Percentiles rank a stretch among this genome's conserved stretches.
Evolutionary conservation across 2,329 filamentous ascomycete species (phyloP).

Genomic region (Immersiporthe knoxdaviesiana): DNA sequence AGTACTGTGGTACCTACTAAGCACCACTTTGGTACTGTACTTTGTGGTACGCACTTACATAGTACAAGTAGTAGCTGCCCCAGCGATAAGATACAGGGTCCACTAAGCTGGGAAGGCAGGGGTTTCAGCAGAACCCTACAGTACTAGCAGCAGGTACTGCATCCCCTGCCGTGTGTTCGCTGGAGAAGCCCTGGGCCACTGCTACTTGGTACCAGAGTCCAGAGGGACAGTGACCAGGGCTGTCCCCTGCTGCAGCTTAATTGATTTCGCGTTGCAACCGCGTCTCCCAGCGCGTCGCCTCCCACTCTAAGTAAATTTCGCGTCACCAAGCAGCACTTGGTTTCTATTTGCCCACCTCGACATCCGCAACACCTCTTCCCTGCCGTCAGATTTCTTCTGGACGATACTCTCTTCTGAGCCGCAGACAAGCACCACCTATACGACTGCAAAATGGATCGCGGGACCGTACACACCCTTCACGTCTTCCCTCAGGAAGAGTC

Average conservation of each 20-base stretch:
- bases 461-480: constrained; percentile 83
- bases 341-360: neutral
- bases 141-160: neutral
- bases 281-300: constrained; percentile 14
- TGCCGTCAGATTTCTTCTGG: neutral
- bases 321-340: constrained; percentile 6
- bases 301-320: constrained; percentile 9
- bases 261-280: constrained; percentile 12
- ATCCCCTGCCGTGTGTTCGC: neutral
- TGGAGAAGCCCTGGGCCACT: neutral
- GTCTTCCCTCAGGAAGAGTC: constrained; percentile 72
- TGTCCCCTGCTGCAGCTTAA: constrained; percentile 9
- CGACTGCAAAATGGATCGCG: constrained; percentile 72
- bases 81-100: constrained; percentile 6
- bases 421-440: neutral
- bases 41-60: neutral
- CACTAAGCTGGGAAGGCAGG: constrained; percentile 1
- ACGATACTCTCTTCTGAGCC: neutral
- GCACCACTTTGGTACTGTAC: neutral
- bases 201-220: no score
- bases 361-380: neutral
- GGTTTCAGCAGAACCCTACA: neutral
- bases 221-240: constrained; percentile 3
- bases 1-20: neutral
- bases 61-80: neutral